Evolutionary conservation across 225 moss, liverwort and hornwort genomes (phyloP).

Genomic region (Rhytidiadelphus loreus): DNA sequence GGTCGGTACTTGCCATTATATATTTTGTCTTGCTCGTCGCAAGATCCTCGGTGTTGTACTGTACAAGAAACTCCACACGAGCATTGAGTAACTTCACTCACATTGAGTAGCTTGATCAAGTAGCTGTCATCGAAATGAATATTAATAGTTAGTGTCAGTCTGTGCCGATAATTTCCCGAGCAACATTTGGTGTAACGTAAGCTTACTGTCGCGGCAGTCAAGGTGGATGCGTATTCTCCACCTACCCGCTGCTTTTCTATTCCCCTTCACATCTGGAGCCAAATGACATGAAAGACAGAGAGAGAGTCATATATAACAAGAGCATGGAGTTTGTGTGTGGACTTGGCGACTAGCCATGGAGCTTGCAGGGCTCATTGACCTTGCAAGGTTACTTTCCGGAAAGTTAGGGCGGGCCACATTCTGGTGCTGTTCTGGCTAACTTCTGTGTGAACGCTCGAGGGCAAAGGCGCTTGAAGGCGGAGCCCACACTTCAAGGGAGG

Average conservation of each 20-base stretch:
- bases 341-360: background rate
- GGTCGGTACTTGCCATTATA: background rate
- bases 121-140: background rate
- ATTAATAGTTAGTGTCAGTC: background rate
- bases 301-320: background rate
- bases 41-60: background rate
- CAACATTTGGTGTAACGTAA: background rate
- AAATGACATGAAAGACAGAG: background rate
- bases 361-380: background rate
- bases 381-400: background rate
- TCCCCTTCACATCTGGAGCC: background rate
- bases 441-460: background rate
- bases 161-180: background rate
- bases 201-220: background rate
- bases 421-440: background rate
- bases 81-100: background rate
- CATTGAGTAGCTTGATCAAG: background rate
- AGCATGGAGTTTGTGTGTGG: background rate
- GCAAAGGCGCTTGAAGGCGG: background rate
- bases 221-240: background rate
- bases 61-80: background rate
- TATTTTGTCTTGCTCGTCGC: background rate
- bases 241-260: background rate
- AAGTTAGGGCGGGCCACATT: background rate
- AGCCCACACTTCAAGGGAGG: background rate